phyloP scores from a whole-genome alignment of 129 eudicot species.

The Arctium minus region DNA sequence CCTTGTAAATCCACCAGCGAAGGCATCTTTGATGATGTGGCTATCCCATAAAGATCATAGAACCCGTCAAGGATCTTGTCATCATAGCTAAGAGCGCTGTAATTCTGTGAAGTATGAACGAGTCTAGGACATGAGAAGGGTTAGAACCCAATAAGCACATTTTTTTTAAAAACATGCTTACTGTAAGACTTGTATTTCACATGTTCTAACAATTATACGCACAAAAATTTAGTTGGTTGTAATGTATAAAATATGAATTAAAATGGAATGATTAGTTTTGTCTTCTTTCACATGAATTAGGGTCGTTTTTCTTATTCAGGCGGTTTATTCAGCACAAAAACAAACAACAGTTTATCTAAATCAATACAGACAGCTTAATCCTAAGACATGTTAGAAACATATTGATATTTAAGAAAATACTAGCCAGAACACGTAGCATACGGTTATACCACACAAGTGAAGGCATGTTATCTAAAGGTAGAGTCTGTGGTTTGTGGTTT shows the following conservation, averaged over 20 bases:
- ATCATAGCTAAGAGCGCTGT: conserved; percentile 90
- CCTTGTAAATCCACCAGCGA: conserved; percentile 78
- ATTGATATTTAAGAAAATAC: background rate
- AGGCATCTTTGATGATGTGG: conserved; percentile 78
- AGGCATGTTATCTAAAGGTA: background rate
- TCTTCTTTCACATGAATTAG: background rate
- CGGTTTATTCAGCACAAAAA: background rate
- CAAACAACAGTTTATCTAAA: background rate
- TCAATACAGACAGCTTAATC: background rate
- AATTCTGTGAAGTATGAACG: conserved; percentile 78
- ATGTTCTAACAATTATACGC: background rate
- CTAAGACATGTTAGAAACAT: background rate
- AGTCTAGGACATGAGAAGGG: conserved; percentile 65
- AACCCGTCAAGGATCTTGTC: conserved; percentile 92
- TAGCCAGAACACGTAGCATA: no score
- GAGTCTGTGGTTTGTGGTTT: background rate
- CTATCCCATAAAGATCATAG: conserved; percentile 81
- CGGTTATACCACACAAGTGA: background rate
- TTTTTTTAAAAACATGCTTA: conserved; percentile 3
- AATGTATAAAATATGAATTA: background rate
- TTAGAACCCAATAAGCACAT: conserved; percentile 39
- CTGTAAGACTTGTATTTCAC: background rate
- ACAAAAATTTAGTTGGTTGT: background rate
- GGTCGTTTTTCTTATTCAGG: background rate
- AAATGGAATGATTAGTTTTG: background rate